Conservation (phyloP, 176 grass and related monocot species). For the Sorghum bicolor region Sorghum_bicolor_NCBIv3 NC_012870.2:68245001-68245500, state of each 20-base stretch:
- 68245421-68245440: no score
- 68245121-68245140: conserved; percentile 15
- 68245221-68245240: not conserved
- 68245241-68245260: conserved; percentile 38
- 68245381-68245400: no score
- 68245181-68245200: not conserved
- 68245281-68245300: conserved; percentile 32
- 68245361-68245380: not conserved
- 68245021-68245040: conserved; percentile 50
- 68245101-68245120: not conserved
- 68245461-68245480: no score
- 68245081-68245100: not conserved
- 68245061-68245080: not conserved
- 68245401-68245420: no score
- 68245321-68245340: not conserved
- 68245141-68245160: conserved; percentile 4
- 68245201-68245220: not conserved
- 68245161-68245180: conserved; percentile 38
- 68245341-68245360: not conserved
- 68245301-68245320: not conserved
- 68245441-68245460: no score
- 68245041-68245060: not conserved
- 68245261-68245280: conserved; percentile 26
- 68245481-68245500: no score
- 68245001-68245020: conserved; percentile 42